These are phyloP conservation scores for Sporobolomyces pararoseus DNA, from an alignment of 768 basidiomycete genomes.

Conservation along the genomic window DNA sequence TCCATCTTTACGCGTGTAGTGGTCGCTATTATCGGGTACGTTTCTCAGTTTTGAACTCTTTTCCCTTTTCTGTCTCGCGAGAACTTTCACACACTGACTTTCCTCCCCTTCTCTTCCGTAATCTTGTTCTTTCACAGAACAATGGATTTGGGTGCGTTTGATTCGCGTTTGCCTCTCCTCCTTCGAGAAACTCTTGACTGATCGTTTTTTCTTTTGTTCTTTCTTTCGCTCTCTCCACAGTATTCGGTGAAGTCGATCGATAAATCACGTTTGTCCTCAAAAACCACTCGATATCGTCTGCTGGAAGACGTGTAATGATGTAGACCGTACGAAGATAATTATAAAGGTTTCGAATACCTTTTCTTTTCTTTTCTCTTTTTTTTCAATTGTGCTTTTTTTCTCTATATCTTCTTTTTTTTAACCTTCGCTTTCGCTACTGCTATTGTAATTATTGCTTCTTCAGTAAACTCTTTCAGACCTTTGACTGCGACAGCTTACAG, in stretches of 20 bases:
- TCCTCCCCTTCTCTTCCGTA: neutral
- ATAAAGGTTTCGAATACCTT: conserved; percentile 48
- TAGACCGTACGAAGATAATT: no score
- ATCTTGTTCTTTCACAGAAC: neutral
- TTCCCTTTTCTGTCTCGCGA: no score
- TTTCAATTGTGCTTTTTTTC: neutral
- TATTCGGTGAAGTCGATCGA: conserved; percentile 53
- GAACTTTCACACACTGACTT: no score
- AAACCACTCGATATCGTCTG: neutral
- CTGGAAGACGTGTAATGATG: conserved; percentile 50
- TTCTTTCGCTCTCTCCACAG: no score
- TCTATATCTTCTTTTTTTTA: neutral
- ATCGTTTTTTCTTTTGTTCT: no score
- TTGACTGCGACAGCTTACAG: no score
- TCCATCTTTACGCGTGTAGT: neutral
- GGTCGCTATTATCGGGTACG: conserved; percentile 81
- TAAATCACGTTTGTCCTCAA: conserved; percentile 46
- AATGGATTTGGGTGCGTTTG: conserved; percentile 11
- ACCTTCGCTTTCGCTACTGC: neutral
- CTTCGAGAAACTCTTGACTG: neutral
- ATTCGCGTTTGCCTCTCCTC: neutral
- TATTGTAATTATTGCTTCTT: no score
- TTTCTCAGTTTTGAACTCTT: neutral
- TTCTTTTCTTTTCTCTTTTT: neutral
- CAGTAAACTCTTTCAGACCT: no score